Percentiles rank a stretch among this genome's conserved stretches.
phyloP scores from a whole-genome alignment of 2,329 filamentous ascomycete genomes.

The Exophiala aquamarina region DNA sequence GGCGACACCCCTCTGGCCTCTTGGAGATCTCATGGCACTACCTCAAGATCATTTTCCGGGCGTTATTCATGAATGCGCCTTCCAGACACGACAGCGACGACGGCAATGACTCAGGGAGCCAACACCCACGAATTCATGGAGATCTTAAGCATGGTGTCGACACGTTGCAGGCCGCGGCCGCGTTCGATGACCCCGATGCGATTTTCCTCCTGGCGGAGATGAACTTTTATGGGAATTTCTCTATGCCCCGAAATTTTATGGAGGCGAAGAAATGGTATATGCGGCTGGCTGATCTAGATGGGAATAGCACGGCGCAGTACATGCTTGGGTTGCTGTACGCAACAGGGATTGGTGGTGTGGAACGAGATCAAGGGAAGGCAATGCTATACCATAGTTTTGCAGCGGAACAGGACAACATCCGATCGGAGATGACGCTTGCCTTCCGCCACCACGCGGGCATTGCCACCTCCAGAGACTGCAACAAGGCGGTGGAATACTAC shows the following conservation, averaged over 20 bases:
- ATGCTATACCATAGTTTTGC: constrained; percentile 94
- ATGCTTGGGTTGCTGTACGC: constrained; percentile 97
- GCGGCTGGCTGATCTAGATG: constrained; percentile 70
- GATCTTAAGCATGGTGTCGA: constrained; percentile 58
- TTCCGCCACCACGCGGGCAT: constrained; percentile 85
- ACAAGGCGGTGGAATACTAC: constrained; percentile 83
- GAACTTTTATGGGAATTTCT: constrained; percentile 95
- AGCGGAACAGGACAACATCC: constrained; percentile 75
- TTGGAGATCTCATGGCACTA: constrained; percentile 61
- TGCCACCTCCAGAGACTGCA: constrained; percentile 80
- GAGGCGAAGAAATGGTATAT: constrained; percentile 80
- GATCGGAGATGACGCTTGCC: constrained; percentile 90
- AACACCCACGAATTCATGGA: constrained; percentile 39
- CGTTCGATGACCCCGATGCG: constrained; percentile 67
- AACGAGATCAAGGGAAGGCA: constrained; percentile 85
- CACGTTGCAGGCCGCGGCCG: constrained; percentile 59
- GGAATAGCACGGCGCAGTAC: constrained; percentile 89
- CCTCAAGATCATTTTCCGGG: constrained; percentile 60
- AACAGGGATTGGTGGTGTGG: constrained; percentile 82
- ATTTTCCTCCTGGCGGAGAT: constrained; percentile 88
- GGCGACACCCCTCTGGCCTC: constrained; percentile 56
- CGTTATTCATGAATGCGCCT: constrained; percentile 66
- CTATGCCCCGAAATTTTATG: constrained; percentile 77
- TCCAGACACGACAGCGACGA: constrained; percentile 33
- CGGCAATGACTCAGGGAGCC: not conserved